Evolutionary conservation across 768 basidiomycete genomes (phyloP).

Genomic region (Pleurotus salmoneostramineus): DNA sequence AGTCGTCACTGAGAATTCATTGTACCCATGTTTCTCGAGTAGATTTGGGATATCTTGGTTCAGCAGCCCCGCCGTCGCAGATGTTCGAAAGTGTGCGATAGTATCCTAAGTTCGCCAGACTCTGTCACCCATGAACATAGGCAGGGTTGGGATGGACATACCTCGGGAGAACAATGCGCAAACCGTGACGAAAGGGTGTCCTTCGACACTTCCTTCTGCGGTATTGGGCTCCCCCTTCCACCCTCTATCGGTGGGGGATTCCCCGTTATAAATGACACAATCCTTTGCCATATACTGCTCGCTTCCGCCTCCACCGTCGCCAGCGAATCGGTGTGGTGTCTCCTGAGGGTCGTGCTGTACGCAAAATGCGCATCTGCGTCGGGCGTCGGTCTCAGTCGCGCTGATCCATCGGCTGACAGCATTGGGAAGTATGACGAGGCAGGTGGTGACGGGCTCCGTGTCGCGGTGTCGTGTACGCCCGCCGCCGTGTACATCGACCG

Average conservation of each 20-base stretch:
- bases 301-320: slow-evolving; percentile 44
- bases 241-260: slow-evolving; percentile 24
- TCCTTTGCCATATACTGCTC: slow-evolving; percentile 46
- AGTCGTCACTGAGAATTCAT: slow-evolving; percentile 86
- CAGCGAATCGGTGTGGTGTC: slow-evolving; percentile 56
- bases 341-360: slow-evolving; percentile 74
- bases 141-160: slow-evolving; percentile 22
- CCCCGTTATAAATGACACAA: slow-evolving; percentile 35
- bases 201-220: slow-evolving; percentile 27
- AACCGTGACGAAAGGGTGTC: slow-evolving; percentile 67
- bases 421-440: slow-evolving; percentile 78
- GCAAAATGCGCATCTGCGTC: slow-evolving; percentile 75
- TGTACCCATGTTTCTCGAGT: slow-evolving; percentile 75
- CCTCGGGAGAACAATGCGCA: slow-evolving; percentile 64
- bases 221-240: slow-evolving; percentile 24
- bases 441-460: slow-evolving; percentile 59
- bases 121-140: background rate
- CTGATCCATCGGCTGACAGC: slow-evolving; percentile 42
- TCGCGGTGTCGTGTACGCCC: slow-evolving; percentile 13
- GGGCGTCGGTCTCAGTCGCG: slow-evolving; percentile 53
- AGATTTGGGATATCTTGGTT: slow-evolving; percentile 59
- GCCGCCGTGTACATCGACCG: slow-evolving; percentile 18
- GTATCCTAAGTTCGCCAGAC: slow-evolving; percentile 52
- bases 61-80: slow-evolving; percentile 57
- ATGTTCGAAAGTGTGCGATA: slow-evolving; percentile 65